Base-by-base conservation (phyloP, 495 filamentous ascomycete species). In the Lophiotrema nucula region DNA sequence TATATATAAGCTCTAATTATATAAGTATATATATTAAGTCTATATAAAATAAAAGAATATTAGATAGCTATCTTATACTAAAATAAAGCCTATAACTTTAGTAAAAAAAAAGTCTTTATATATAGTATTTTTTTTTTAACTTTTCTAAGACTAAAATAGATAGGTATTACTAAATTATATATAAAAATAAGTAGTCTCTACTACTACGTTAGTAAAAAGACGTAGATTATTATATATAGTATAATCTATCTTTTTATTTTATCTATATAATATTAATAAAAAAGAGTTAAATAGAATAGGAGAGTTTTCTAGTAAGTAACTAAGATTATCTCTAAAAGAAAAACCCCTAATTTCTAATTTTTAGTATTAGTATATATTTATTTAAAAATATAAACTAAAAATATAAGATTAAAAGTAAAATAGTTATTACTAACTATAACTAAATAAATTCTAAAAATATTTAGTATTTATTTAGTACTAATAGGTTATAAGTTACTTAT, bases 211-310 rank as follows among this genome's bases (percentile, higher is more conserved):
- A n/a, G n/a, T n/a, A n/a, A n/a, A n/a, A n/a, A n/a, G n/a, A n/a
- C n/a, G n/a, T n/a, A n/a, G n/a, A n/a, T n/a, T n/a, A n/a, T n/a
- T n/a, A n/a, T 27, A 24, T 49, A 23, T 26, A 23, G 46, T 23
- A 26, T 33, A 33, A 49, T 49, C 27, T 49, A 49, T 49, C 46
- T 49, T 33, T 49, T 49, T 23, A 35, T 49, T 31, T 49, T 23
- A 49, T 35, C 27, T 35, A 33, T 23, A 49, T 23, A 23, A 35
- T 27, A n/a, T n/a, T 23, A 49, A 6, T 27, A 31, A 31, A 27
- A 27, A 33, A 28, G 4, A 23, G 46, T 49, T 4, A 23, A 49
- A 35, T 24, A 49, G 46, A 49, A 27, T 23, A 49, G 27, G 46
- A n/a, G 15, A 31, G 13, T 27, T 49, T 49, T 49, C 18, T 31